Percentiles rank a stretch among this genome's conserved stretches.
Evolutionary conservation across 371 early-diverging fungal genomes (phyloP).

Genomic region (Mucor saturninus): DNA sequence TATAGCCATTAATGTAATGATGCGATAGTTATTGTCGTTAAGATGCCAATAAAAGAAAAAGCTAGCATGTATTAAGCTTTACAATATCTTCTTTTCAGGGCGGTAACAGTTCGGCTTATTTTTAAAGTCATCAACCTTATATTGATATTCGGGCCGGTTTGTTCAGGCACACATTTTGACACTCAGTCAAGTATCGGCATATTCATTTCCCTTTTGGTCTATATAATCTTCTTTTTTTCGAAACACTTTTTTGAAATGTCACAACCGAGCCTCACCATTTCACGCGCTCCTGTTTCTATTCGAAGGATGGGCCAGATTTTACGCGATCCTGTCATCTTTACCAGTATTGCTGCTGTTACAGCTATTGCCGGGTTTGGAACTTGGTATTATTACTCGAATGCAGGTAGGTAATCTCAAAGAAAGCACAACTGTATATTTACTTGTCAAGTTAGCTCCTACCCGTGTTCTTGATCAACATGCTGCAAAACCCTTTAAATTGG

Average conservation of each 20-base stretch:
- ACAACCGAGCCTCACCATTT: conserved; percentile 11
- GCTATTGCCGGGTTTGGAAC: conserved; percentile 17
- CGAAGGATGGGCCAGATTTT: conserved; percentile 28
- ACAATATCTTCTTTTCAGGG: too few species aligned
- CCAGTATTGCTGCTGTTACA: conserved; percentile 13
- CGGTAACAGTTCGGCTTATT: too few species aligned
- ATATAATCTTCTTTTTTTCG: not conserved
- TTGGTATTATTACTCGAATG: conserved; percentile 21
- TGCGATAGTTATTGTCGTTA: too few species aligned
- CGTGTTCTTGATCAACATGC: conserved; percentile 62
- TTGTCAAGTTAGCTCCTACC: conserved; percentile 16
- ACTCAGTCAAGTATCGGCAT: not conserved
- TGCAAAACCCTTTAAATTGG: conserved; percentile 72
- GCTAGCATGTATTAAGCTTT: too few species aligned
- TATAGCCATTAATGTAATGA: too few species aligned
- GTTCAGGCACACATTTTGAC: not conserved
- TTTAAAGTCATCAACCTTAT: too few species aligned
- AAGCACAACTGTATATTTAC: not conserved
- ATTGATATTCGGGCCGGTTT: too few species aligned
- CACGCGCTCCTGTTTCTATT: conserved; percentile 23
- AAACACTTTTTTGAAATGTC: not conserved
- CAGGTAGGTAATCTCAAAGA: conserved; percentile 8
- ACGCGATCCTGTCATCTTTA: conserved; percentile 24
- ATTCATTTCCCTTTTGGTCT: not conserved
- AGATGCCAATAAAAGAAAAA: too few species aligned